A percentile compares a stretch with the other conserved stretches of the same genome.
Conservation (phyloP, 2,329 filamentous ascomycete genomes). For the Coccinonectria pachysandricola region DNA sequence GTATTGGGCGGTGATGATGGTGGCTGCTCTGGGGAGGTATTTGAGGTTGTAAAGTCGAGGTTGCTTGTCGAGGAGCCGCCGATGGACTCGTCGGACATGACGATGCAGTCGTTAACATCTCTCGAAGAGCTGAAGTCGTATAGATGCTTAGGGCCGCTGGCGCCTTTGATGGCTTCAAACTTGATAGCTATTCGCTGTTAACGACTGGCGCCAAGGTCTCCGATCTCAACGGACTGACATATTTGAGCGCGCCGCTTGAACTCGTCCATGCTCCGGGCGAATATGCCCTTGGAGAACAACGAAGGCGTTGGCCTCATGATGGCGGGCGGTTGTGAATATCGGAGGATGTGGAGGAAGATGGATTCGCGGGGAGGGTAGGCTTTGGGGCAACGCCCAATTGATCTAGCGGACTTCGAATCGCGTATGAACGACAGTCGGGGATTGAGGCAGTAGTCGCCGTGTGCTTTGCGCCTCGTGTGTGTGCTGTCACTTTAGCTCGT, state of each 20-base stretch:
- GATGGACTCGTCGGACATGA: constrained; percentile 79
- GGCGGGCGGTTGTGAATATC: constrained; percentile 5
- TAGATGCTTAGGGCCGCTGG: constrained; percentile 53
- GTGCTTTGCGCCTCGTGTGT: too few relatives aligned
- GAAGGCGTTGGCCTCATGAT: constrained; percentile 38
- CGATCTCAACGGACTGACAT: too few relatives aligned
- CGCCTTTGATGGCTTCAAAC: constrained; percentile 57
- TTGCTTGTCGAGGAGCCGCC: constrained; percentile 72
- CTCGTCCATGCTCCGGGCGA: constrained; percentile 49
- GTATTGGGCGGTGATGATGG: constrained; percentile 6
- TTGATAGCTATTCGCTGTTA: constrained; percentile 44
- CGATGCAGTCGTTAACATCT: constrained; percentile 48
- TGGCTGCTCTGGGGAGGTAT: constrained; percentile 21
- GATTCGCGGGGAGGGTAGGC: constrained; percentile 5
- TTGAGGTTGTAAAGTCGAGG: constrained; percentile 48
- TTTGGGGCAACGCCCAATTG: constrained; percentile 16
- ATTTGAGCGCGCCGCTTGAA: constrained; percentile 46
- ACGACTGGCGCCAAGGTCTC: too few relatives aligned
- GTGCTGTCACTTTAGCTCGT: too few relatives aligned
- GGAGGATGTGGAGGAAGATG: background rate
- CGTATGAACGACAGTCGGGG: too few relatives aligned
- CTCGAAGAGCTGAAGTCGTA: constrained; percentile 48
- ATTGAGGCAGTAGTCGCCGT: background rate
- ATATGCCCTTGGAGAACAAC: constrained; percentile 41
- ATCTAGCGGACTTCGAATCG: constrained; percentile 16